Conservation (phyloP, 768 basidiomycete species). For the Hericium alpestre region DNA sequence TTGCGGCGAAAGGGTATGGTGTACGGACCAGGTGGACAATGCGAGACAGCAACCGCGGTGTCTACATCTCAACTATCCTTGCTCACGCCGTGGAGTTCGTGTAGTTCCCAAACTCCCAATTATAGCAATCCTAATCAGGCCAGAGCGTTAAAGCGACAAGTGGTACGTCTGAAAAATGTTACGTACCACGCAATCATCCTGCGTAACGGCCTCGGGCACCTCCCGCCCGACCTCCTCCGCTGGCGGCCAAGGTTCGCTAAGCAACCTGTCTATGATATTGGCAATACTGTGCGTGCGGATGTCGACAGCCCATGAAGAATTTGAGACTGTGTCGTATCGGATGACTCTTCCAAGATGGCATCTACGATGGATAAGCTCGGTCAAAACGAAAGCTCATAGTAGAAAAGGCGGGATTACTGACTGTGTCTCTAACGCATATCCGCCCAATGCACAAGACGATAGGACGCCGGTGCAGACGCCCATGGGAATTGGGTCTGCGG, state of each 20-base stretch:
- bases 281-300: constrained; percentile 74
- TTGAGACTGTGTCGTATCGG: constrained; percentile 84
- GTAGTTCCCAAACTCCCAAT: not conserved
- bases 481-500: constrained; percentile 88
- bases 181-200: constrained; percentile 67
- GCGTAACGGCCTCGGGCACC: constrained; percentile 42
- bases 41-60: too few species aligned
- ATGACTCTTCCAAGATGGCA: constrained; percentile 85
- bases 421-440: constrained; percentile 77
- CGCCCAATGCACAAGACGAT: constrained; percentile 71
- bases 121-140: not conserved
- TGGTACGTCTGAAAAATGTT: not conserved
- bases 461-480: constrained; percentile 69
- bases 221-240: constrained; percentile 50
- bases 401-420: constrained; percentile 13
- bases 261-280: constrained; percentile 62
- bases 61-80: too few species aligned
- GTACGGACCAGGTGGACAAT: too few species aligned
- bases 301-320: constrained; percentile 77
- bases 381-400: not conserved
- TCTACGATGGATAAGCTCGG: constrained; percentile 21
- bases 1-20: too few species aligned
- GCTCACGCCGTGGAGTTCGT: not conserved
- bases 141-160: not conserved
- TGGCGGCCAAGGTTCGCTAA: constrained; percentile 62